These are phyloP conservation scores for Komagataella kurtzmanii DNA, from an alignment of 805 yeast species.

Conservation along the genomic window DNA sequence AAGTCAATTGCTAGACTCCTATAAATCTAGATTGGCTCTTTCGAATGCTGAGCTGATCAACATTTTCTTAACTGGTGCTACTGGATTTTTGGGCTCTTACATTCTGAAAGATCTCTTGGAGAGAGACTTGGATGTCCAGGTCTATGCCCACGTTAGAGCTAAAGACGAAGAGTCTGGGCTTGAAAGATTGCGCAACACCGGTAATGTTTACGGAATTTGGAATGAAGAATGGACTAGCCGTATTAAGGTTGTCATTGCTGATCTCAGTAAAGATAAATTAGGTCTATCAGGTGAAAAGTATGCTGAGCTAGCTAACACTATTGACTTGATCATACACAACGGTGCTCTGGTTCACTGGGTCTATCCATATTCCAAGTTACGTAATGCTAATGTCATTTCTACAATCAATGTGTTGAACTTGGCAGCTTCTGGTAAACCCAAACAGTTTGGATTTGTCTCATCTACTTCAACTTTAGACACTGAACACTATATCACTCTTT, in stretches of 20 bases:
- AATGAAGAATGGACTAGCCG: constrained; percentile 39
- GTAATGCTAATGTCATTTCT: constrained; percentile 88
- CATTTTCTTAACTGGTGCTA: constrained; percentile 87
- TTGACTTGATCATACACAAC: constrained; percentile 85
- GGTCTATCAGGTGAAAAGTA: constrained; percentile 53
- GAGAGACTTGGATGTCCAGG: constrained; percentile 39
- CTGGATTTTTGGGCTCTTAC: constrained; percentile 93
- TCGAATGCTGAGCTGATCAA: constrained; percentile 12
- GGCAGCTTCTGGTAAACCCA: constrained; percentile 71
- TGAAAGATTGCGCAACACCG: constrained; percentile 62
- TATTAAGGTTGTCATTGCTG: constrained; percentile 72
- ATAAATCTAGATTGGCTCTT: constrained; percentile 23
- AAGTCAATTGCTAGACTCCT: constrained; percentile 27
- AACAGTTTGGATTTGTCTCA: constrained; percentile 81
- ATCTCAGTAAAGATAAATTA: constrained; percentile 57
- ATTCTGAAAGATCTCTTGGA: constrained; percentile 64
- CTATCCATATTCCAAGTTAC: constrained; percentile 77
- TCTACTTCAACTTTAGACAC: constrained; percentile 91
- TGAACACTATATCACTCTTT: constrained; percentile 61
- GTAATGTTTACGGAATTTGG: constrained; percentile 77
- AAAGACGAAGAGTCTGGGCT: constrained; percentile 51
- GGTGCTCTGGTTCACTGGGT: constrained; percentile 99
- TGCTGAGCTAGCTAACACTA: constrained; percentile 35
- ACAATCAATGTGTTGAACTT: constrained; percentile 74
- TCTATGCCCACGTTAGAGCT: constrained; percentile 90